Base-by-base conservation (phyloP, 2,329 filamentous ascomycete genomes). In the Fusarium irregulare region DNA sequence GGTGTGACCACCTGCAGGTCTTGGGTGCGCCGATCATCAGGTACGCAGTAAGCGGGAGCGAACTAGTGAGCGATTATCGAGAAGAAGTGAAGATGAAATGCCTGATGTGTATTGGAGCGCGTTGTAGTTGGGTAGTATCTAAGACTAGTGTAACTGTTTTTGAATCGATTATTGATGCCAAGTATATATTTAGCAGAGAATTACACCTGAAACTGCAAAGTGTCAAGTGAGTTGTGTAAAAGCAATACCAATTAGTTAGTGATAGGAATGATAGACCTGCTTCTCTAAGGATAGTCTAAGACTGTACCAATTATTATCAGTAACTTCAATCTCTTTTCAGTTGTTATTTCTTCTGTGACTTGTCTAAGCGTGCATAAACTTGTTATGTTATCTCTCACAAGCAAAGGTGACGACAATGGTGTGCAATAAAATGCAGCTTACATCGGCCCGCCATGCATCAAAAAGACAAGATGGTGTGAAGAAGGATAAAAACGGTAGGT, bases 1-100 rank as follows among this genome's bases (percentile, higher is more conserved):
- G 34, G 58, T 55, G 68, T 68, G 66, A 53, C 21, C 63, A 61
- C 46, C 48, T 73, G 70, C 71, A 73, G 71, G 60, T 56, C 42
- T 51, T 47, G 32, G 27, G 44, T 28, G 51, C 28, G 63, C 44
- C 57, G 66, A 70, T 72, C 71, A 64, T 64, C 71, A 73, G 66
- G 71, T 63, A 73, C 68, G 48, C 41, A 45, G 60, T 60, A 51
- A 50, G 58, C 40, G n/a, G 42, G 46, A 48, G 44, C 28, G 28
- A 21, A 8, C 14, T 44, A 23, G 48, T 41, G 47, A 28, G 44
- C 18, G 42, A 40, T 32, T 30, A 32, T 37, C 34, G 28, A 30
- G 28, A 56, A 27, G 44, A 55, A 21, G 25, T 12, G 13, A 28
- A 37, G 34, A n/a, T 20, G 16, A 37, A n/a, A n/a, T 50, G 30